These are phyloP conservation scores for Penicillium sclerotigenum DNA, from an alignment of 2,329 filamentous ascomycete species.

Conservation along the genomic window DNA sequence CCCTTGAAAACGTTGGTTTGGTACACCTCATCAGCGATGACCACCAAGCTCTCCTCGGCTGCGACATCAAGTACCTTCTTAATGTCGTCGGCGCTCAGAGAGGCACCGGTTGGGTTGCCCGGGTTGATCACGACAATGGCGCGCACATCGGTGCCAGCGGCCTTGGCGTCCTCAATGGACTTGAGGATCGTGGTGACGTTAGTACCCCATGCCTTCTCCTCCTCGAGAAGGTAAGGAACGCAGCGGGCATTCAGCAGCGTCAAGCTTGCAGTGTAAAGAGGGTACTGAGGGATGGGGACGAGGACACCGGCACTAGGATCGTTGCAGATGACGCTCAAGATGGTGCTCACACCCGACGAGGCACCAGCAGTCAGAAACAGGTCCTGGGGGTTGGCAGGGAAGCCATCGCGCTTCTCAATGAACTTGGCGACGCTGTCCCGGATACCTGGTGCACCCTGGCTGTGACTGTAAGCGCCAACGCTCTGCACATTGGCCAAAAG, in stretches of 20 bases:
- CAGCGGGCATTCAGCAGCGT: conserved; percentile 78
- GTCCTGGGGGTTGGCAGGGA: conserved; percentile 71
- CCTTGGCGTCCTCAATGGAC: conserved; percentile 70
- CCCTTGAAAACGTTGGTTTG: conserved; percentile 97
- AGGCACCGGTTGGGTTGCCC: conserved; percentile 93
- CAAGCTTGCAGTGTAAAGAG: conserved; percentile 92
- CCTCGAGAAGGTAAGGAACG: conserved; percentile 92
- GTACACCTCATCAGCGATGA: conserved; percentile 97
- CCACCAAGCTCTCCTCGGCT: conserved; percentile 76
- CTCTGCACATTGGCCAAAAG: conserved; percentile 81
- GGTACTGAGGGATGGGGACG: conserved; percentile 95
- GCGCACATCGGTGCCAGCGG: conserved; percentile 78
- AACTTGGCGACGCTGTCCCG: conserved; percentile 88
- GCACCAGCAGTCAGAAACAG: conserved; percentile 92
- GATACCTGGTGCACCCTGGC: conserved; percentile 81
- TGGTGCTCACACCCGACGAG: conserved; percentile 89
- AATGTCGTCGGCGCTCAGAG: conserved; percentile 74
- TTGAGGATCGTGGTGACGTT: conserved; percentile 73
- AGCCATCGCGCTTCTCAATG: conserved; percentile 88
- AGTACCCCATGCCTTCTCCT: conserved; percentile 82
- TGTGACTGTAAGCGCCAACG: conserved; percentile 95
- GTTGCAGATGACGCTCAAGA: conserved; percentile 84
- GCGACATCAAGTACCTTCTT: conserved; percentile 83
- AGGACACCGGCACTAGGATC: conserved; percentile 75
- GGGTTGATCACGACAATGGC: conserved; percentile 98